A percentile compares a stretch with the other conserved stretches of the same genome.
phyloP scores from a whole-genome alignment of 2,329 filamentous ascomycete genomes.

The Xylariaceae sp. region DNA sequence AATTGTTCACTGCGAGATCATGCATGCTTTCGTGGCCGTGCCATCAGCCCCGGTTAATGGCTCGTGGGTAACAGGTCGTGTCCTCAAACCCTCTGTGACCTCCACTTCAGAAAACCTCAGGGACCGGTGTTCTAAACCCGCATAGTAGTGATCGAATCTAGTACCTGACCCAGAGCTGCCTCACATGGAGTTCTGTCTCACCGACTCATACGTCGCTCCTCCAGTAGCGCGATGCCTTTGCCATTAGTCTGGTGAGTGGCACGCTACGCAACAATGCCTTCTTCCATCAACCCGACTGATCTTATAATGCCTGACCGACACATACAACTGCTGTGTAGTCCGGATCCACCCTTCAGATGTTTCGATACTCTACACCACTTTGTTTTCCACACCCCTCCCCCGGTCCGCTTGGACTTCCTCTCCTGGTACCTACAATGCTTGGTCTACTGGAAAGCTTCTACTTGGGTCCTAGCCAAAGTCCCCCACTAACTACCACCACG shows the following conservation, averaged over 20 bases:
- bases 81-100: slow-evolving; percentile 36
- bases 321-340: slow-evolving; percentile 41
- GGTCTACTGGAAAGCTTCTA: slow-evolving; percentile 35
- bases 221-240: slow-evolving; percentile 31
- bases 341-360: slow-evolving; percentile 41
- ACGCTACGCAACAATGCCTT: slow-evolving; percentile 37
- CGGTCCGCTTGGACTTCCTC: slow-evolving; percentile 31
- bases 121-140: slow-evolving; percentile 14
- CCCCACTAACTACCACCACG: slow-evolving; percentile 40
- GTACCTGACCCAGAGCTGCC: slow-evolving; percentile 22
- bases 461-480: slow-evolving; percentile 37
- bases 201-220: slow-evolving; percentile 36
- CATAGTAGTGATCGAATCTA: slow-evolving; percentile 18
- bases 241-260: slow-evolving; percentile 39
- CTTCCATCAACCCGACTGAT: slow-evolving; percentile 37
- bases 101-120: slow-evolving; percentile 14
- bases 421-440: slow-evolving; percentile 36
- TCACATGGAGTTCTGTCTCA: slow-evolving; percentile 33
- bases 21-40: slow-evolving; percentile 56
- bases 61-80: slow-evolving; percentile 44
- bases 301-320: slow-evolving; percentile 44
- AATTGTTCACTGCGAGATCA: slow-evolving; percentile 47
- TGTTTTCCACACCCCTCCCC: slow-evolving; percentile 38
- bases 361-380: slow-evolving; percentile 37
- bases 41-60: slow-evolving; percentile 47